Evolutionary conservation across 768 basidiomycete genomes (phyloP), one percentile per base, ranked within the genome.

Genomic region (Agaricus sinodeliciosus): DNA sequence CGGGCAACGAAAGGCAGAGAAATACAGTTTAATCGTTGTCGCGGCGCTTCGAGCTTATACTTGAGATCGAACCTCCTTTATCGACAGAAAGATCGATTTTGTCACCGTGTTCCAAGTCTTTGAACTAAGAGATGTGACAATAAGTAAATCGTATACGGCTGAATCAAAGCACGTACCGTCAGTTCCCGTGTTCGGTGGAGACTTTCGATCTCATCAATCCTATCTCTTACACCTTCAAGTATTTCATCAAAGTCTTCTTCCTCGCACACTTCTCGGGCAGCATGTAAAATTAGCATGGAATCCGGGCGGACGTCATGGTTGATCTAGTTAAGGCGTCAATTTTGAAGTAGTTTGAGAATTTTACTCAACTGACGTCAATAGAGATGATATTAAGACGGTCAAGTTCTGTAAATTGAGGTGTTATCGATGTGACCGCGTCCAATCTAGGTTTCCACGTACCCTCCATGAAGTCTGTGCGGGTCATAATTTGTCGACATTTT

Each of bases 131-230:
- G 34, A 36, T 40, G 28, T 12, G 26, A 15, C 40, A 11, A 27
- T 47, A 26, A 16, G 27, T 7, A 36, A 22, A 44, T 9, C 46
- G 51, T 41, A 31, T 37, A 41, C 43, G 22, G 46, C 36, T 46
- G 49, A 44, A 43, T 2, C 25, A 40, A 13, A 9, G 53, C 25
- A 70, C 78, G 34, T 59, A 88, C 87, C 40, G 85, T 88, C 55
- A 90, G 66, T 67, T 90, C 87, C 52, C 85, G 70, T 19, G 88
- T 90, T 40, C 88, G 76, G 55, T 88, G 87, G 53, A 92, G 62
- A 65, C 84, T 86, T 69, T 94, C 92, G 60, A 94, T 94, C 66
- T 89, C 85, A 65, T 92, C 87, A 37, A 94, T 81, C 12, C 93
- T 75, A 55, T 79, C 80, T 46, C 87, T 74, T 4, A 91, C 90